Evolutionary conservation across 2,329 filamentous ascomycete species (phyloP), one percentile per base, ranked within the genome.

Genomic region (Ramularia collo-cygni): DNA sequence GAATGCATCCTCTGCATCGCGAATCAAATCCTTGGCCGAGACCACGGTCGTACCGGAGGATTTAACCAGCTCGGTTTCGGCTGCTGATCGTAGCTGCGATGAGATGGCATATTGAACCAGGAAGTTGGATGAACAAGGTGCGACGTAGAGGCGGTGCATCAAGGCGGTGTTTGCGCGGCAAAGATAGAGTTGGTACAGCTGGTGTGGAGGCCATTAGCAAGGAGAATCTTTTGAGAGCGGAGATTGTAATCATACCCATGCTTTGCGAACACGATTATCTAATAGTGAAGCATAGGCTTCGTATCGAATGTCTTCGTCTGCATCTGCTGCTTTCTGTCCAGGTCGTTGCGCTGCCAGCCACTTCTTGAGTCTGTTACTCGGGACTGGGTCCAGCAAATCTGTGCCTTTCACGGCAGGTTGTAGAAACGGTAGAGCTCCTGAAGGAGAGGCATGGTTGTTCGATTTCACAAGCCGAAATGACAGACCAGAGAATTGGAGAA

Each of bases 401-500:
- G 52, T 48, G 26, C 47, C 33, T 16, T 52, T 28, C 8, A 42
- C 26, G 52, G 55, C 54, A 8, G 85, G 82, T 7, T 90, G 73
- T 30, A 98, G 74, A 65, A 94, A 96, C 0, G 92, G 92, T 10
- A 96, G 74, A n/a, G 81, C 74, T 42, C 90, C 89, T 15, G 81
- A 83, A 0, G 90, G 90, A 2, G 89, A 95, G 37, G 90, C 88
- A 68, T 96, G 92, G 63, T 96, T 96, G 53, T 79, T 94, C 3
- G 88, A 93, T 4, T 85, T 67, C 5, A 78, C 68, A 37, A 82
- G 68, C 38, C 70, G 69, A 61, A 89, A 83, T 4, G 77, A 65
- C 43, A 95, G 70, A 28, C 75, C 75, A 36, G 79, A 75, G 54
- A 95, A 85, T 54, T 78, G 85, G 46, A 98, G 74, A 63, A 87